Conservation (phyloP, 2,329 filamentous ascomycete species). For the Fonsecaea pedrosoi region DNA sequence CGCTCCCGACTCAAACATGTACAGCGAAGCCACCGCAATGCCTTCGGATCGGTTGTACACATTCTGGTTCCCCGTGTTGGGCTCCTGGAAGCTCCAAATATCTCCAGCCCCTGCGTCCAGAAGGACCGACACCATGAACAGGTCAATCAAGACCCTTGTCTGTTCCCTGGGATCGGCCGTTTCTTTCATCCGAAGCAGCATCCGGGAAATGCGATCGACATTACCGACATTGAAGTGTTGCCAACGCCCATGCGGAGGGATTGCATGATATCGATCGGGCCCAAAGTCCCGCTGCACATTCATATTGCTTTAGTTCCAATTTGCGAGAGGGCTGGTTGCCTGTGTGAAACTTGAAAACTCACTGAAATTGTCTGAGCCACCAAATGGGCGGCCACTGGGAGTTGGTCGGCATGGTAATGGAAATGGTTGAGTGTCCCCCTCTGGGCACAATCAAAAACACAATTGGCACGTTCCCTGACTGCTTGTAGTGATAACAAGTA, state of each 20-base stretch:
- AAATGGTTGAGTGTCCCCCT: conserved; percentile 16
- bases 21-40: conserved; percentile 58
- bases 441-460: conserved; percentile 12
- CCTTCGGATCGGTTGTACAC: conserved; percentile 57
- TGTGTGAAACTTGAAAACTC: conserved; percentile 11
- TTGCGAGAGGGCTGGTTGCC: conserved; percentile 10
- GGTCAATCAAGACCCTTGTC: conserved; percentile 61
- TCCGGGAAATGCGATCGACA: conserved; percentile 54
- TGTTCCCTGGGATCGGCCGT: conserved; percentile 54
- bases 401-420: conserved; percentile 11
- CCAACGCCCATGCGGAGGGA: conserved; percentile 65
- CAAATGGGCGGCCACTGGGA: conserved; percentile 7
- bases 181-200: conserved; percentile 54
- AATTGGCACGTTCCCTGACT: conserved; percentile 8
- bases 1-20: conserved; percentile 57
- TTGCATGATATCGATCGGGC: conserved; percentile 54
- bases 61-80: conserved; percentile 40
- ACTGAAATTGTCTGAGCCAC: conserved; percentile 18
- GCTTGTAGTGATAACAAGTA: conserved; percentile 15
- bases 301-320: conserved; percentile 5
- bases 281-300: conserved; percentile 57
- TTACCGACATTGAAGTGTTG: conserved; percentile 66
- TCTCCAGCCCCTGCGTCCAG: conserved; percentile 63
- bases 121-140: conserved; percentile 66
- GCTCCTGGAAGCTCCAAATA: conserved; percentile 56